Evolutionary conservation across 106 monocot genomes (phyloP).

Genomic region (Acanthochlamys bracteata): DNA sequence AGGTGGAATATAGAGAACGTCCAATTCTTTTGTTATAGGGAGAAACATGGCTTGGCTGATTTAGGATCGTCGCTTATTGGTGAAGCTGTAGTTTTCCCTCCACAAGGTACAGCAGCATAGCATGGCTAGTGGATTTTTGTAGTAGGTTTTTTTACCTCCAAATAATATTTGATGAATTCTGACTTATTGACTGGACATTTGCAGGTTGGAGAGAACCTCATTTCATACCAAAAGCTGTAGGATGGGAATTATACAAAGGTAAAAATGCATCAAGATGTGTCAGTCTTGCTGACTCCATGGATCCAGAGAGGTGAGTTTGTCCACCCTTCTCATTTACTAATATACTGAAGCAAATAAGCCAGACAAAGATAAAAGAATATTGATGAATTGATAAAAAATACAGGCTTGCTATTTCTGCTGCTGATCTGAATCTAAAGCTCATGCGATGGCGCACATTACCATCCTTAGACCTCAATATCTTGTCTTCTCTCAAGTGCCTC

Average conservation of each 20-base stretch:
- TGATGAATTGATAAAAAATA: constrained; percentile 13
- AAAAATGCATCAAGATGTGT: constrained; percentile 41
- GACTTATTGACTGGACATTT: neutral
- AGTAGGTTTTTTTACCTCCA: neutral
- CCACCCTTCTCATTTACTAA: neutral
- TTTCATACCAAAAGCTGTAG: constrained; percentile 63
- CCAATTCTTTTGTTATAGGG: constrained; percentile 83
- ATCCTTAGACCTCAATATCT: constrained; percentile 43
- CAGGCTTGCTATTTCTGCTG: constrained; percentile 83
- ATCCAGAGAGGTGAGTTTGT: constrained; percentile 58
- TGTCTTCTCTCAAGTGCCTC: constrained; percentile 59
- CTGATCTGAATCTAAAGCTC: constrained; percentile 93
- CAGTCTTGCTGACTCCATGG: constrained; percentile 81
- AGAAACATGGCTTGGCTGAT: constrained; percentile 71
- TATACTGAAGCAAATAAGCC: neutral
- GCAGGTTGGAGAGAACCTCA: constrained; percentile 54
- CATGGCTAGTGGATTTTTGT: constrained; percentile 6
- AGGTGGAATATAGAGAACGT: constrained; percentile 74
- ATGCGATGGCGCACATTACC: constrained; percentile 92
- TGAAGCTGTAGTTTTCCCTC: constrained; percentile 50
- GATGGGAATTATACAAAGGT: constrained; percentile 66
- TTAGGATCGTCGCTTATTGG: constrained; percentile 71
- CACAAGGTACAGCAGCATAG: constrained; percentile 42
- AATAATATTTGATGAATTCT: no score
- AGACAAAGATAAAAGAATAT: neutral